These are phyloP conservation scores for Monocercomonoides exilis DNA, from an alignment of 78 protist species.

Conservation along the genomic window DNA sequence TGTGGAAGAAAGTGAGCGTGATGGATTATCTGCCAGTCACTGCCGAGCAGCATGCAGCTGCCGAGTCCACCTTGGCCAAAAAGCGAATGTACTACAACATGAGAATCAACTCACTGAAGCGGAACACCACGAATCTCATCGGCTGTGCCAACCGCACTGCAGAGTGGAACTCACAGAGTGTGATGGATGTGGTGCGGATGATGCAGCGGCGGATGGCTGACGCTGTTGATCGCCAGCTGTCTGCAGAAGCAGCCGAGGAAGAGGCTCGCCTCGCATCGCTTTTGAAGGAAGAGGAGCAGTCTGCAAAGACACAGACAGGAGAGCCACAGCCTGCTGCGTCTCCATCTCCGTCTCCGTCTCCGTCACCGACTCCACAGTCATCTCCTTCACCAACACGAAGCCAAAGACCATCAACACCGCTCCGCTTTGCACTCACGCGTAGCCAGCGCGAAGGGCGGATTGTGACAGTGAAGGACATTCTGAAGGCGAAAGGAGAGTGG, in stretches of 20 bases:
- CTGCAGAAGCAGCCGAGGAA: background rate
- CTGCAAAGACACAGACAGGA: background rate
- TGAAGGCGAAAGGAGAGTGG: too few relatives aligned
- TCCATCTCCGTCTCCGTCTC: too few relatives aligned
- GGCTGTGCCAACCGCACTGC: too few relatives aligned
- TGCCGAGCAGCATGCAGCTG: slow-evolving; percentile 37
- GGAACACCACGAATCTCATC: slow-evolving; percentile 28
- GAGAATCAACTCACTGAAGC: slow-evolving; percentile 59
- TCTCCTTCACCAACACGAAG: too few relatives aligned
- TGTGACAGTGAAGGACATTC: too few relatives aligned
- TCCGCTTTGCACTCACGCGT: too few relatives aligned
- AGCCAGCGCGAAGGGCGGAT: too few relatives aligned
- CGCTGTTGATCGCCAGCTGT: background rate
- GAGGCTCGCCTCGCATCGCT: background rate
- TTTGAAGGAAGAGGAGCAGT: background rate
- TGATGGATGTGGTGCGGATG: background rate
- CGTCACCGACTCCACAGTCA: too few relatives aligned
- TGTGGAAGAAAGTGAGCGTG: slow-evolving; percentile 14
- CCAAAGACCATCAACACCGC: too few relatives aligned
- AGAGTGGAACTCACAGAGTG: too few relatives aligned
- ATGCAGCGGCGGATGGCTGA: background rate
- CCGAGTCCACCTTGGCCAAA: slow-evolving; percentile 51
- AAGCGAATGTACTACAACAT: slow-evolving; percentile 61
- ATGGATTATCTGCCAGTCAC: slow-evolving; percentile 19
- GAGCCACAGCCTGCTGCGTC: background rate